Evolutionary conservation across 805 yeast genomes (phyloP).

Genomic region (Yarrowia osloensis): DNA sequence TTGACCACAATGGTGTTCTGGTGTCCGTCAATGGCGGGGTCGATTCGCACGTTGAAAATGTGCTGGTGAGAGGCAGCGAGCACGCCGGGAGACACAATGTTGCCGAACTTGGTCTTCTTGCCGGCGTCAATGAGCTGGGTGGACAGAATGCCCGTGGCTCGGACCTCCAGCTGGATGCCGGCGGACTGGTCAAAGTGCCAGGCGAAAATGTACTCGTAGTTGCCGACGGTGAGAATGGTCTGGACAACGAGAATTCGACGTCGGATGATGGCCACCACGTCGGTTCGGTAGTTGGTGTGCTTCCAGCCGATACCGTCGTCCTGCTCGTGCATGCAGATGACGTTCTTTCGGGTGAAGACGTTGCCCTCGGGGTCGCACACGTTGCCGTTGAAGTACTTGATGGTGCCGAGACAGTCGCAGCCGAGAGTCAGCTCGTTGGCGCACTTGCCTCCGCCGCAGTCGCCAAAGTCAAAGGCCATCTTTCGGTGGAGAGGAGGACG

Average conservation of each 20-base stretch:
- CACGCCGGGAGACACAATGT: constrained; percentile 75
- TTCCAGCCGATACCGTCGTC: constrained; percentile 78
- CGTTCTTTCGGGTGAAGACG: constrained; percentile 62
- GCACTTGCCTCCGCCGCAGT: constrained; percentile 76
- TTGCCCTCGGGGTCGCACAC: constrained; percentile 62
- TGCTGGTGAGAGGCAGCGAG: constrained; percentile 87
- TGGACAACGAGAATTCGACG: constrained; percentile 79
- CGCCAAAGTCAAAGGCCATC: constrained; percentile 85
- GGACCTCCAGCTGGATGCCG: constrained; percentile 71
- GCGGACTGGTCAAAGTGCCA: constrained; percentile 76
- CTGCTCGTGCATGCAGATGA: constrained; percentile 82
- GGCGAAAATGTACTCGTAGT: constrained; percentile 77
- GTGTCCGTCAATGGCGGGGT: constrained; percentile 81
- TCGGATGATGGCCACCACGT: constrained; percentile 64
- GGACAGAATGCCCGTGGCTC: constrained; percentile 85
- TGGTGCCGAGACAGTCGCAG: constrained; percentile 82
- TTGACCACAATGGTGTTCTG: constrained; percentile 71
- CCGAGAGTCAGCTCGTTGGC: constrained; percentile 73
- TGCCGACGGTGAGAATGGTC: constrained; percentile 82
- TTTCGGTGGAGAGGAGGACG: constrained; percentile 81
- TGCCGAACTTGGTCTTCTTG: constrained; percentile 65
- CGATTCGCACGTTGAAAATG: constrained; percentile 74
- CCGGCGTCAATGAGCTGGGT: constrained; percentile 79
- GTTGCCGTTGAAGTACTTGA: constrained; percentile 69
- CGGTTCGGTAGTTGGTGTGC: constrained; percentile 78